A percentile compares a stretch with the other conserved stretches of the same genome.
These are phyloP conservation scores for Astragalus glycyphyllos DNA, from an alignment of 306 rosid species.

Conservation along the genomic window DNA sequence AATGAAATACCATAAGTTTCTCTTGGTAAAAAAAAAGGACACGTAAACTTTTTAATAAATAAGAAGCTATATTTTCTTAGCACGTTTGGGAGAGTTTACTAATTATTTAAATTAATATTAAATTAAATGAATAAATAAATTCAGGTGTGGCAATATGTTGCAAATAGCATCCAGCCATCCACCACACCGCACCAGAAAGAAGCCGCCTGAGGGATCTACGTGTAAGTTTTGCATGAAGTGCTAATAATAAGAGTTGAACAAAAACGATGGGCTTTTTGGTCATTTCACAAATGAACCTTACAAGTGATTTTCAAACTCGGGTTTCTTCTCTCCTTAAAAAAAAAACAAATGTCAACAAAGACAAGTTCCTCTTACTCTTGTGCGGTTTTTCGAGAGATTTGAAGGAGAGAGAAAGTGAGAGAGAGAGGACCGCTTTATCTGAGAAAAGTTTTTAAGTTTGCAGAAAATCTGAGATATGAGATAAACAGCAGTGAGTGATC, in stretches of 20 bases:
- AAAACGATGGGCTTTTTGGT: constrained; percentile 48
- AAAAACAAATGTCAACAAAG: constrained; percentile 22
- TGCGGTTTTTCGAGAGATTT: constrained; percentile 36
- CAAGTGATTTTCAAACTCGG: constrained; percentile 14
- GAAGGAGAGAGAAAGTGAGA: constrained; percentile 41
- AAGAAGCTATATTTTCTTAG: too few species aligned
- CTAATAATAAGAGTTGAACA: constrained; percentile 43
- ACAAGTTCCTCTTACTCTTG: constrained; percentile 43
- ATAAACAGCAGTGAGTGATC: constrained; percentile 2
- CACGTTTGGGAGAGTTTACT: not conserved
- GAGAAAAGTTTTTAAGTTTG: constrained; percentile 42
- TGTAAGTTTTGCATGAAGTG: constrained; percentile 71
- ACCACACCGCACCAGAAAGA: not conserved
- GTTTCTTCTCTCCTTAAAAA: constrained; percentile 11
- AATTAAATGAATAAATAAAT: too few species aligned
- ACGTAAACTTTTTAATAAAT: too few species aligned
- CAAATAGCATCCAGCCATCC: not conserved
- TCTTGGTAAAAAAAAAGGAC: too few species aligned
- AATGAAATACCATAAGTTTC: too few species aligned
- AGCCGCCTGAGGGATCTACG: constrained; percentile 51
- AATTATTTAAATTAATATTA: too few species aligned
- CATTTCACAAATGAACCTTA: constrained; percentile 38
- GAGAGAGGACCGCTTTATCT: constrained; percentile 56
- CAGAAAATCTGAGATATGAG: constrained; percentile 44
- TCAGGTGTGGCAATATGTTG: not conserved